phyloP scores from a whole-genome alignment of 768 basidiomycete species.

The Naganishia vishniacii region DNA sequence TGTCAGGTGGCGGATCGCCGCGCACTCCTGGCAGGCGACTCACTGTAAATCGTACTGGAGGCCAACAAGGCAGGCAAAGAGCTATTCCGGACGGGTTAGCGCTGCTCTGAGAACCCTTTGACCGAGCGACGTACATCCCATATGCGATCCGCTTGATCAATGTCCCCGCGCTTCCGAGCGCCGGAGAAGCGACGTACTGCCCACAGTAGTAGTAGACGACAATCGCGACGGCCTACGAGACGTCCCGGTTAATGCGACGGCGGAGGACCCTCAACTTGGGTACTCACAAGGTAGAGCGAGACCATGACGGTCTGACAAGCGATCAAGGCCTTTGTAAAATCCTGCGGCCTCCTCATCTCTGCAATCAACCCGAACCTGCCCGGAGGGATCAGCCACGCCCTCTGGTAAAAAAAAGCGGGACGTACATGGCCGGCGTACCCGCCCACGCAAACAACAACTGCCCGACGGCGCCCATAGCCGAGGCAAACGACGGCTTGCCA shows the following conservation, averaged over 20 bases:
- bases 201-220: constrained; percentile 33
- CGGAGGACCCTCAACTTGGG: background rate
- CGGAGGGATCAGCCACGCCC: constrained; percentile 3
- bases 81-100: constrained; percentile 32
- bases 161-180: constrained; percentile 43
- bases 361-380: constrained; percentile 33
- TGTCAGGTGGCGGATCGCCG: background rate
- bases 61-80: constrained; percentile 35
- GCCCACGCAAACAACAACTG: constrained; percentile 46
- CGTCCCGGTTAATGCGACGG: background rate
- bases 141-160: constrained; percentile 42
- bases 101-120: constrained; percentile 14
- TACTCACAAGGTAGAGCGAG: constrained; percentile 24
- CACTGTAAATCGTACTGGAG: constrained; percentile 24
- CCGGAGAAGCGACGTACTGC: constrained; percentile 45
- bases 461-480: constrained; percentile 44
- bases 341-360: constrained; percentile 47
- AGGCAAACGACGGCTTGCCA: constrained; percentile 32
- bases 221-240: constrained; percentile 12
- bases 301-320: constrained; percentile 29
- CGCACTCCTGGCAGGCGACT: background rate
- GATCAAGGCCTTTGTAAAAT: constrained; percentile 44
- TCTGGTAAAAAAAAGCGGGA: background rate
- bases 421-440: constrained; percentile 31
- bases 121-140: constrained; percentile 9